Base-by-base conservation (phyloP, 139 green algal genomes). In the Chlorella sp. region DNA sequence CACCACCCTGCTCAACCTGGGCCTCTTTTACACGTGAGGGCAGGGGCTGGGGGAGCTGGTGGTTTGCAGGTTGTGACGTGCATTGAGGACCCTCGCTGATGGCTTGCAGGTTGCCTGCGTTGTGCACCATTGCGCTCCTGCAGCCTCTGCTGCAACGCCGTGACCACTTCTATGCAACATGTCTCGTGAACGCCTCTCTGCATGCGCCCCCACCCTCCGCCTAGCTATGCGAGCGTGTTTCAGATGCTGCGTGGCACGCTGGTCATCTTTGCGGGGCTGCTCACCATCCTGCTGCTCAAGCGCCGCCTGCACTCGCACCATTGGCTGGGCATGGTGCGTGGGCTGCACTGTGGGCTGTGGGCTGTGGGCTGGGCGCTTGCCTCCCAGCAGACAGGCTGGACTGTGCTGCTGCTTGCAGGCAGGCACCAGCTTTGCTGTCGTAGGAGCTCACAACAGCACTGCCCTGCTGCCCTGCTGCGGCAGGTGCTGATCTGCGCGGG, bases 231-330 rank as follows among this genome's bases (percentile, higher is more conserved):
- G 0, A 94, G 89, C 44, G 92, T 87, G 4, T 98, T 93, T 85
- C 95, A 98, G 89, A 98, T 98, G 95, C 90, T 98, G 56, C 90
- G 95, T 9, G 95, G 94, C 24, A 97, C 94, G 40, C 81, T 98
- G 67, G 95, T 97, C 44, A 80, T 97, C n/a, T 97, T 94, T 85
- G 92, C 95, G 0, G 95, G 95, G 48, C 60, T 94, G 58, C 92
- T 97, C 87, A 98, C 95, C 5, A 87, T 97, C 32, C 17, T 91
- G n/a, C 82, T 97, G 56, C 87, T 98, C 54, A 85, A 92, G 40
- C 90, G 94, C 30, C 78, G 76, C 13, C 90, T 98, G 48, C 93
- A 92, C 85, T 80, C 89, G 9, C 95, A 97, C 80, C 92, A 98
- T 90, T 98, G 92, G 92, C 76, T 95, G 51, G 93, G 92, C 51